These are phyloP conservation scores for Suillus plorans DNA, from an alignment of 768 basidiomycete species.

Conservation along the genomic window DNA sequence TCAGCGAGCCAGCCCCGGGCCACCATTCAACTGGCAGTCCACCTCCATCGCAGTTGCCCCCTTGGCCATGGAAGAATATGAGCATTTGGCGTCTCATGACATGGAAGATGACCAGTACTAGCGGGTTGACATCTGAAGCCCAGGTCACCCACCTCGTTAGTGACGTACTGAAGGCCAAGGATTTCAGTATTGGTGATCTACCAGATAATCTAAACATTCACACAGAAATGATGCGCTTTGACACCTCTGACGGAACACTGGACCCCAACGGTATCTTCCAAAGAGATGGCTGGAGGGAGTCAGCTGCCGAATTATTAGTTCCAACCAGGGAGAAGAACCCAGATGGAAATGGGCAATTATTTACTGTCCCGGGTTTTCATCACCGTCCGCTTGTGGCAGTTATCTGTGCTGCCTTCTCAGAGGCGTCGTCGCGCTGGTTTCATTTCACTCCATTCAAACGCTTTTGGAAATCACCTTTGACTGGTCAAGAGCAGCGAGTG, in stretches of 20 bases:
- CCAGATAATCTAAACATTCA: neutral
- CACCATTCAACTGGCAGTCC: neutral
- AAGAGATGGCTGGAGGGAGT: constrained; percentile 14
- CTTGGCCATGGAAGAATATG: constrained; percentile 20
- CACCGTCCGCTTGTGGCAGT: constrained; percentile 14
- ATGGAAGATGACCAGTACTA: constrained; percentile 11
- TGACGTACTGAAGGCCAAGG: constrained; percentile 5
- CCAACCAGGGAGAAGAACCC: constrained; percentile 7
- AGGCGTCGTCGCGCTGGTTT: constrained; percentile 9
- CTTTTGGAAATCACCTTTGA: neutral
- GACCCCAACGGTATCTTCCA: neutral
- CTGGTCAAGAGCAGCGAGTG: neutral
- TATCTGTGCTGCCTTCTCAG: constrained; percentile 6
- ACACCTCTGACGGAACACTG: neutral
- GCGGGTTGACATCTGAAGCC: neutral
- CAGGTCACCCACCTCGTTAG: constrained; percentile 3
- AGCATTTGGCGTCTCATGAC: constrained; percentile 11
- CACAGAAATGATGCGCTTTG: neutral
- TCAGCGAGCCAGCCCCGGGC: neutral
- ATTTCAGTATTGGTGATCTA: constrained; percentile 10
- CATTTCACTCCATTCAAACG: constrained; percentile 7
- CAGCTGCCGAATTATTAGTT: constrained; percentile 8
- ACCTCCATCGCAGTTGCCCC: neutral
- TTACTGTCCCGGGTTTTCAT: constrained; percentile 11
- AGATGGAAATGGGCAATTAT: constrained; percentile 4